These are phyloP conservation scores for Bruguiera gymnorhiza DNA, from an alignment of 345 rosid genomes.

Conservation along the genomic window DNA sequence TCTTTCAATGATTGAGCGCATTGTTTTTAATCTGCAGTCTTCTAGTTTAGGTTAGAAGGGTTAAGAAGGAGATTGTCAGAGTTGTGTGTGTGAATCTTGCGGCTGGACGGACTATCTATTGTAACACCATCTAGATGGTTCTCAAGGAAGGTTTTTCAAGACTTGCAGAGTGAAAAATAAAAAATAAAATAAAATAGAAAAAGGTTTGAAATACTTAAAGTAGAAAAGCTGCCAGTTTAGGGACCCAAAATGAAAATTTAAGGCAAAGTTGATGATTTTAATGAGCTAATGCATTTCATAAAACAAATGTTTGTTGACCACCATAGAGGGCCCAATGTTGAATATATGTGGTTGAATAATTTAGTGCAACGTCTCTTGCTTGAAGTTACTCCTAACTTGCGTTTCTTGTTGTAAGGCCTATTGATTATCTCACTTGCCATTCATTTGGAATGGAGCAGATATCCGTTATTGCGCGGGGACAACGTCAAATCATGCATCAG, in stretches of 20 bases:
- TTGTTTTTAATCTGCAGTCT: background rate
- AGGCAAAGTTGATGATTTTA: too few species aligned
- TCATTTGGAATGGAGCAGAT: constrained; percentile 41
- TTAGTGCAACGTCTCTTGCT: background rate
- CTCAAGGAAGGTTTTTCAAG: too few species aligned
- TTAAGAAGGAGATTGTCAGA: background rate
- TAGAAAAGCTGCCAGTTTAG: too few species aligned
- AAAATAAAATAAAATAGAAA: too few species aligned
- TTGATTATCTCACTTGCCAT: constrained; percentile 15
- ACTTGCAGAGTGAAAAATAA: too few species aligned
- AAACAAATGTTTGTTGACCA: too few species aligned
- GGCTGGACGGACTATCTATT: background rate
- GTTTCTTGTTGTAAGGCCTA: background rate
- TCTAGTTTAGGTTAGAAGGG: background rate
- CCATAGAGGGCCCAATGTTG: too few species aligned
- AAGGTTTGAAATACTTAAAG: too few species aligned
- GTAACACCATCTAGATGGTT: too few species aligned
- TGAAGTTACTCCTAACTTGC: background rate
- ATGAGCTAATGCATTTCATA: too few species aligned
- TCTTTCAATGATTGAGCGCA: background rate
- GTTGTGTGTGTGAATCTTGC: background rate
- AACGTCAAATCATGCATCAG: constrained; percentile 74
- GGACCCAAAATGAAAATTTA: too few species aligned
- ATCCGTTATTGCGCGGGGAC: constrained; percentile 55
- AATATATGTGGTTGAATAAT: too few species aligned